A percentile compares a stretch with the other conserved stretches of the same genome.
phyloP scores from a whole-genome alignment of 768 basidiomycete species.

The Lyophyllum decastes region DNA sequence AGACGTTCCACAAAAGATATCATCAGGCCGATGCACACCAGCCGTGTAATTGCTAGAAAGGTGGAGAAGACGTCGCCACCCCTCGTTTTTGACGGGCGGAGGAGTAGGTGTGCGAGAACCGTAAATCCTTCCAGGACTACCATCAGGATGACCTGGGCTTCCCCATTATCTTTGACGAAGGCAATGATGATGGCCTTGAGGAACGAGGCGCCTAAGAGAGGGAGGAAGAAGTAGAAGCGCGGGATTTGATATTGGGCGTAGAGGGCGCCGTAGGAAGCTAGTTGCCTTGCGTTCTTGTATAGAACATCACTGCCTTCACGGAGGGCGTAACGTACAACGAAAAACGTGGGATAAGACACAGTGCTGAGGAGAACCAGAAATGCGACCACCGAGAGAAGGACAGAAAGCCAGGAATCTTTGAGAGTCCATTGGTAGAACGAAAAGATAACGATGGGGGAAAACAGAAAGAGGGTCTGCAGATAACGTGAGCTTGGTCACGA shows the following conservation, averaged over 20 bases:
- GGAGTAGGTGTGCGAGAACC: conserved; percentile 48
- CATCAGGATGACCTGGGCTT: conserved; percentile 68
- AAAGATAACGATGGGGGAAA: conserved; percentile 75
- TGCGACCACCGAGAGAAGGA: conserved; percentile 73
- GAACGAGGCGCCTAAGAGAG: conserved; percentile 57
- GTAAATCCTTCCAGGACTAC: conserved; percentile 68
- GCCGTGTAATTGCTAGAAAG: conserved; percentile 66
- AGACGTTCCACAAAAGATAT: conserved; percentile 76
- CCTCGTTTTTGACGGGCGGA: conserved; percentile 67
- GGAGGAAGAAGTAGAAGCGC: conserved; percentile 69
- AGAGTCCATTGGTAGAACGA: conserved; percentile 91
- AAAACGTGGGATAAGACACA: conserved; percentile 50
- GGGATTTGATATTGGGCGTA: conserved; percentile 66
- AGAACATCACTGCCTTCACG: conserved; percentile 27
- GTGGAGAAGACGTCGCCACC: conserved; percentile 71
- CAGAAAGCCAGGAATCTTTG: conserved; percentile 84
- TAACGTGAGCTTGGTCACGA: conserved; percentile 1
- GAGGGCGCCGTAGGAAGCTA: conserved; percentile 55
- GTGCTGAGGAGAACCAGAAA: conserved; percentile 53
- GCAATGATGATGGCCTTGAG: conserved; percentile 75
- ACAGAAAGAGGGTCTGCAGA: conserved; percentile 58
- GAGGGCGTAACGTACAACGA: conserved; percentile 47
- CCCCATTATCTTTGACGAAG: conserved; percentile 59
- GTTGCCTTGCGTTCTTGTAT: conserved; percentile 31
- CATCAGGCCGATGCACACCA: conserved; percentile 70